Evolutionary conservation across 108 stramenopile species (phyloP).

Genomic region (Pseudonitzschia multiseries): DNA sequence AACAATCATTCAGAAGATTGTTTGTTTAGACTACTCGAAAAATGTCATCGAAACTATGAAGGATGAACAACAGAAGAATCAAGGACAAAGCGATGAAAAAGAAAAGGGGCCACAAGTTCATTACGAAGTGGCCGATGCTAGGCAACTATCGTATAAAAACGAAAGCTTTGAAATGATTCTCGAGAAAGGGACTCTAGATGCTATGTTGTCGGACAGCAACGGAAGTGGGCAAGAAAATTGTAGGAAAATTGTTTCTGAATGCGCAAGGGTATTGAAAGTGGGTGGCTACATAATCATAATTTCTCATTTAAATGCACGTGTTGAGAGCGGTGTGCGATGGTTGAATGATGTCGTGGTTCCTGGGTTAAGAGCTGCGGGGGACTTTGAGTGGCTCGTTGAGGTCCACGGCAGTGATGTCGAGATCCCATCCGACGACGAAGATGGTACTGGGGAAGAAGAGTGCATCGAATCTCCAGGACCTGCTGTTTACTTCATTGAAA

Average conservation of each 20-base stretch:
- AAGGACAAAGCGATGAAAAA: conserved; percentile 12
- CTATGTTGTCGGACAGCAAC: conserved; percentile 71
- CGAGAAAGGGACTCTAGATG: conserved; percentile 88
- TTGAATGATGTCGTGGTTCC: conserved; percentile 58
- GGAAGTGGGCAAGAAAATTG: conserved; percentile 50
- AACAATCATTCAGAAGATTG: conserved; percentile 37
- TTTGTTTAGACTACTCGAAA: conserved; percentile 72
- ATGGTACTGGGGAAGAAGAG: conserved; percentile 33
- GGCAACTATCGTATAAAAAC: conserved; percentile 45
- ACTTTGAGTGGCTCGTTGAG: conserved; percentile 60
- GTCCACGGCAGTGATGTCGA: conserved; percentile 71
- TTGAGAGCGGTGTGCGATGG: conserved; percentile 59
- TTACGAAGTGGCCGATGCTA: conserved; percentile 59
- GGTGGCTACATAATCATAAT: conserved; percentile 63
- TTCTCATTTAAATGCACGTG: conserved; percentile 72
- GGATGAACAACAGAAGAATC: conserved; percentile 26
- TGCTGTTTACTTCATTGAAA: conserved; percentile 58
- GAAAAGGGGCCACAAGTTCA: conserved; percentile 26
- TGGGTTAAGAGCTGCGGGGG: conserved; percentile 49
- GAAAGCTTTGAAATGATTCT: conserved; percentile 59
- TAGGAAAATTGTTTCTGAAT: conserved; percentile 59
- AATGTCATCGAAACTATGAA: conserved; percentile 59
- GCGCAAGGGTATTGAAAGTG: conserved; percentile 47
- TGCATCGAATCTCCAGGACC: conserved; percentile 43
- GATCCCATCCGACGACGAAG: conserved; percentile 41